Conservation (phyloP, 352 stramenopile genomes). For the Phytophthora litchii region DNA sequence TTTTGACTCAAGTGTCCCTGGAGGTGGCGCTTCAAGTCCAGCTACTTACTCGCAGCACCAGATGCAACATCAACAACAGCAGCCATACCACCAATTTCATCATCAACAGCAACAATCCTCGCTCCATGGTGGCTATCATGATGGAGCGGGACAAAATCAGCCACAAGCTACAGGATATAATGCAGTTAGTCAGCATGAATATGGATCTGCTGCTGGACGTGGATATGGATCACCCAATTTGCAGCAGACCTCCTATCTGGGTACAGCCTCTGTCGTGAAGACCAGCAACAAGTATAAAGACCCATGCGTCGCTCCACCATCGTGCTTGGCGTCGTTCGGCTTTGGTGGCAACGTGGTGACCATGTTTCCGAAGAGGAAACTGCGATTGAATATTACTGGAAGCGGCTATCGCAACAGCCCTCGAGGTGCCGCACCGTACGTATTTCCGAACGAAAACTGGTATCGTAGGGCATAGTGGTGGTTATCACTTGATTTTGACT, state of each 20-base stretch:
- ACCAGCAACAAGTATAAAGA: conserved; percentile 88
- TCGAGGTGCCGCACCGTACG: conserved; percentile 54
- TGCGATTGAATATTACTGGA: conserved; percentile 71
- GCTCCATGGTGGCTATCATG: conserved; percentile 19
- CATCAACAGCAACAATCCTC: conserved; percentile 23
- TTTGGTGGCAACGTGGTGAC: conserved; percentile 90
- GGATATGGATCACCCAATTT: conserved; percentile 10
- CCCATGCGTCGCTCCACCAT: conserved; percentile 71
- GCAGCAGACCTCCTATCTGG: conserved; percentile 22
- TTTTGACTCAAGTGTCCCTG: conserved; percentile 13
- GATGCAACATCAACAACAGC: conserved; percentile 8
- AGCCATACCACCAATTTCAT: conserved; percentile 22
- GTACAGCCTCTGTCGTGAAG: conserved; percentile 25
- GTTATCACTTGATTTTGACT: conserved; percentile 12
- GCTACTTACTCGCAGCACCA: conserved; percentile 29
- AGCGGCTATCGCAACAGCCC: conserved; percentile 71
- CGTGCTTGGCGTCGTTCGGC: conserved; percentile 80
- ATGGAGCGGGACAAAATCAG: conserved; percentile 11
- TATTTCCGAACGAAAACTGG: conserved; percentile 1
- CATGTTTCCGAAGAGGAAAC: conserved; percentile 89
- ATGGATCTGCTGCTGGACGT: conserved; percentile 9
- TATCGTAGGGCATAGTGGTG: conserved; percentile 1
- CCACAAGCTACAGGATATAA: conserved; percentile 15
- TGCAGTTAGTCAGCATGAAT: conserved; percentile 16
- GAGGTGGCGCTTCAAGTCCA: conserved; percentile 6